Percentiles rank a stretch among this genome's conserved stretches.
Evolutionary conservation across 371 early-diverging fungal genomes (phyloP).

Genomic region (Batrachochytrium dendrobatidis): DNA sequence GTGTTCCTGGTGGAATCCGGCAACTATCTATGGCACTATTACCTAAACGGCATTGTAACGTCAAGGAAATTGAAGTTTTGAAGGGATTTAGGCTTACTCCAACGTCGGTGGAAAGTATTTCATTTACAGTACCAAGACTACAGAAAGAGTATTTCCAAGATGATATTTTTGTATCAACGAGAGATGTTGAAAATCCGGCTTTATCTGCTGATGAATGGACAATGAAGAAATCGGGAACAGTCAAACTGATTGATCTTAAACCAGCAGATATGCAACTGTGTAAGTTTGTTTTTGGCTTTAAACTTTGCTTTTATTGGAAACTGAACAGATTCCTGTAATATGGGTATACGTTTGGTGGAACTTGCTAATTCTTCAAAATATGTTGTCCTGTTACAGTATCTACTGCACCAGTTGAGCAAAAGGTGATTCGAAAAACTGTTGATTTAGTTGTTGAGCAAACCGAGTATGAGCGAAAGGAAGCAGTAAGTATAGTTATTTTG

Average conservation of each 20-base stretch:
- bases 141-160: constrained; percentile 81
- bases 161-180: constrained; percentile 66
- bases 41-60: constrained; percentile 58
- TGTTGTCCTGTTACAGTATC: constrained; percentile 32
- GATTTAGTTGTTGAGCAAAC: constrained; percentile 31
- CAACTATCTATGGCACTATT: constrained; percentile 34
- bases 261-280: constrained; percentile 55
- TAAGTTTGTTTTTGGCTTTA: constrained; percentile 22
- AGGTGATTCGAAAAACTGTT: constrained; percentile 31
- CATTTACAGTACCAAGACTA: constrained; percentile 66
- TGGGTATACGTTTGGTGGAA: no score
- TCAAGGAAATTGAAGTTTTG: constrained; percentile 58
- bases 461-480: constrained; percentile 23
- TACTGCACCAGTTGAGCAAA: constrained; percentile 44
- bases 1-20: background rate
- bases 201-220: constrained; percentile 55
- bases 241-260: no score
- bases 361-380: no score
- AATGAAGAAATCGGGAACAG: no score
- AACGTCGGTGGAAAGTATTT: constrained; percentile 57
- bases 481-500: no score
- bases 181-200: constrained; percentile 44
- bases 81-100: constrained; percentile 60
- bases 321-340: no score
- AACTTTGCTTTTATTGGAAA: background rate